Conservation (phyloP, 2,329 filamentous ascomycete species). For the Cordyceps cicadae region DNA sequence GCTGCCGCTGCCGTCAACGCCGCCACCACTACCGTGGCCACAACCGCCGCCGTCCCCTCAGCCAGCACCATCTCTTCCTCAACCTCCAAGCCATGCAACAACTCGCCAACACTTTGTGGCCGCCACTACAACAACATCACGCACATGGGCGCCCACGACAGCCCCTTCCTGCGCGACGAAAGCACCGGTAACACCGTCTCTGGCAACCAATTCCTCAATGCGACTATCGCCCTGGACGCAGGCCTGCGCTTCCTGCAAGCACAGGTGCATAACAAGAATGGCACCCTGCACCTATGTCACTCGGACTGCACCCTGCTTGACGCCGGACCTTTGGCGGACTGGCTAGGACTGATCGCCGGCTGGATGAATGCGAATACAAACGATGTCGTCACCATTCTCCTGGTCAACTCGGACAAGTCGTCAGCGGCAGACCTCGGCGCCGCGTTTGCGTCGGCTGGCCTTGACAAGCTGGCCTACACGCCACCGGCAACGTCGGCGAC, state of each 20-base stretch:
- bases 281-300: slow-evolving; percentile 61
- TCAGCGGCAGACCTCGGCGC: slow-evolving; percentile 45
- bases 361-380: slow-evolving; percentile 65
- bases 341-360: slow-evolving; percentile 53
- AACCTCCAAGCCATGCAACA: slow-evolving; percentile 58
- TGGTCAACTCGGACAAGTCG: slow-evolving; percentile 61
- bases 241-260: slow-evolving; percentile 64
- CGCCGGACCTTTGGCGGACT: slow-evolving; percentile 55
- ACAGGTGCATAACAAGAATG: slow-evolving; percentile 58
- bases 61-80: background rate
- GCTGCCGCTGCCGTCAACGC: slow-evolving; percentile 1
- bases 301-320: slow-evolving; percentile 59
- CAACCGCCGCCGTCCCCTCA: background rate
- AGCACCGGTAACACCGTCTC: slow-evolving; percentile 53
- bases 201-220: slow-evolving; percentile 68
- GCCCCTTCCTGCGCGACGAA: slow-evolving; percentile 59
- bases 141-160: slow-evolving; percentile 69
- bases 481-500: slow-evolving; percentile 37
- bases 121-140: slow-evolving; percentile 68
- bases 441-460: slow-evolving; percentile 48
- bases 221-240: slow-evolving; percentile 59
- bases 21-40: background rate
- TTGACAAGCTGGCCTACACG: slow-evolving; percentile 53
- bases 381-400: slow-evolving; percentile 66
- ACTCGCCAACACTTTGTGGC: slow-evolving; percentile 65